Percentiles rank a stretch among this genome's conserved stretches.
These are phyloP conservation scores for Ganoderma leucocontextum DNA, from an alignment of 1,284 basidiomycete species.

Conservation along the genomic window DNA sequence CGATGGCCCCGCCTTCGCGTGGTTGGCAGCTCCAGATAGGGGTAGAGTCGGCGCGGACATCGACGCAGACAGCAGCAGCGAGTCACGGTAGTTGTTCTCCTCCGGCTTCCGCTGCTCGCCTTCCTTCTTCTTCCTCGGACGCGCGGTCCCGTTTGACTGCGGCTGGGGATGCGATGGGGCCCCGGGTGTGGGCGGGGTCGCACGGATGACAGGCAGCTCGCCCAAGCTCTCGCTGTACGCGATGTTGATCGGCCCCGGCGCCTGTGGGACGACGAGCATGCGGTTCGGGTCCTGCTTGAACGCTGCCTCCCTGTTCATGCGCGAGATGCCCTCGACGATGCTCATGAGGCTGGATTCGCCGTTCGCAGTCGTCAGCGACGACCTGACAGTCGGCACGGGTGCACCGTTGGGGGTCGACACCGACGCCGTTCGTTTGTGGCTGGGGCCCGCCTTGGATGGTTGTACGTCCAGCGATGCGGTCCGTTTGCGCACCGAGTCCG, in stretches of 20 bases:
- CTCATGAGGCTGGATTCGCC: constrained; percentile 64
- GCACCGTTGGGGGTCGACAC: constrained; percentile 21
- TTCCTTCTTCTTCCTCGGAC: neutral
- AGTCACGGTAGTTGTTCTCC: constrained; percentile 30
- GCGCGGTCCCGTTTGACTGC: constrained; percentile 9
- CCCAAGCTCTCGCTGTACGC: constrained; percentile 24
- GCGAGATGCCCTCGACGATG: constrained; percentile 68
- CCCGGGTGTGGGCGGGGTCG: neutral
- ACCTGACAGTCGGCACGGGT: neutral
- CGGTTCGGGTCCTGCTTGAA: constrained; percentile 41
- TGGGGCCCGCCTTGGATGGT: constrained; percentile 10
- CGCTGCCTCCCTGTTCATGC: constrained; percentile 45
- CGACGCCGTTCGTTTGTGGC: constrained; percentile 31
- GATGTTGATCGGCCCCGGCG: constrained; percentile 45
- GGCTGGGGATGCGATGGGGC: constrained; percentile 2
- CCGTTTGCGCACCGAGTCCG: constrained; percentile 27
- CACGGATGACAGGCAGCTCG: constrained; percentile 16
- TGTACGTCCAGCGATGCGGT: constrained; percentile 31
- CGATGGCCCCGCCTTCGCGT: constrained; percentile 14
- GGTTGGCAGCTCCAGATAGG: neutral
- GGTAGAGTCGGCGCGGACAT: constrained; percentile 34
- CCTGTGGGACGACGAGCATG: constrained; percentile 45
- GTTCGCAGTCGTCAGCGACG: constrained; percentile 19
- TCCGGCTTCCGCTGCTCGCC: constrained; percentile 12
- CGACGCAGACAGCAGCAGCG: constrained; percentile 32